Evolutionary conservation across 306 rosid species (phyloP).

Genomic region (cucumber (Cucumis sativus)): Cucumber_9930_V3 NC_026660.2:20790501-20791000

Average conservation of each 20-base stretch:
- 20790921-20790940: constrained; percentile 70
- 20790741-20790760: constrained; percentile 50
- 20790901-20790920: constrained; percentile 50
- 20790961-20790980: constrained; percentile 63
- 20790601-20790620: constrained; percentile 65
- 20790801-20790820: constrained; percentile 81
- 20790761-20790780: constrained; percentile 42
- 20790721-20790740: constrained; percentile 75
- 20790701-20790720: constrained; percentile 62
- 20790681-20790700: constrained; percentile 66
- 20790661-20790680: constrained; percentile 68
- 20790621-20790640: constrained; percentile 90
- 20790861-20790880: constrained; percentile 87
- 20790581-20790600: constrained; percentile 82
- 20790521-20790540: constrained; percentile 64
- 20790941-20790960: constrained; percentile 70
- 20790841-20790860: constrained; percentile 47
- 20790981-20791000: constrained; percentile 55
- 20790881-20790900: constrained; percentile 54
- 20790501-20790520: constrained; percentile 78
- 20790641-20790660: constrained; percentile 76
- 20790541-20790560: constrained; percentile 62
- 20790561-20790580: constrained; percentile 99
- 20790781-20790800: constrained; percentile 73
- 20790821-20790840: constrained; percentile 40